Conservation (phyloP, 2,329 filamentous ascomycete genomes). For the Cercospora sp. region DNA sequence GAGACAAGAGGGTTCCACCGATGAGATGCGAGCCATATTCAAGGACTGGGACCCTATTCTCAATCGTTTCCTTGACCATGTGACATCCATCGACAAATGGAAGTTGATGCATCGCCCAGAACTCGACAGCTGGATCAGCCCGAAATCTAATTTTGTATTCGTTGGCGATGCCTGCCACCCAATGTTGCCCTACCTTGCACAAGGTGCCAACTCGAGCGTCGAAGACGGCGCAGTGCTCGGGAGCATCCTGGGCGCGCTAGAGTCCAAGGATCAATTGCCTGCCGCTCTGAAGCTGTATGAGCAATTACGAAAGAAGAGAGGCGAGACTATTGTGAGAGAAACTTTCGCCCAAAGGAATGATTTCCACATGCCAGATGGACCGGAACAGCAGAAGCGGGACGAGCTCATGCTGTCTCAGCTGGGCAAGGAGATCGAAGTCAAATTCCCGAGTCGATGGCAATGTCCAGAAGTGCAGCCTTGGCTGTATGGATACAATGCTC, state of each 20-base stretch:
- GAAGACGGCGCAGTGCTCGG: conserved; percentile 69
- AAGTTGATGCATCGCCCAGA: conserved; percentile 61
- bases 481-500: conserved; percentile 65
- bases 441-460: conserved; percentile 65
- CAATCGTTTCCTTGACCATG: conserved; percentile 49
- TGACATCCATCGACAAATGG: conserved; percentile 67
- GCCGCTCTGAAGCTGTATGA: conserved; percentile 49
- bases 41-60: conserved; percentile 64
- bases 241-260: conserved; percentile 54
- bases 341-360: conserved; percentile 55
- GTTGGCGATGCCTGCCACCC: conserved; percentile 61
- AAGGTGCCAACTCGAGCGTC: conserved; percentile 66
- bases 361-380: conserved; percentile 51
- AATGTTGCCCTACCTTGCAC: conserved; percentile 49
- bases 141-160: conserved; percentile 52
- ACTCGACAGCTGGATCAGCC: conserved; percentile 57
- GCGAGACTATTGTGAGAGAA: conserved; percentile 60
- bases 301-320: conserved; percentile 49
- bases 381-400: conserved; percentile 60
- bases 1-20: conserved; percentile 54
- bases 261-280: conserved; percentile 43
- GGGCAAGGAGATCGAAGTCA: conserved; percentile 52
- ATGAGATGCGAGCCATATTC: conserved; percentile 63
- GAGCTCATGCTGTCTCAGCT: conserved; percentile 58
- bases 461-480: conserved; percentile 64